Conservation (phyloP, 805 yeast species). For the Tetrapisispora fleetii region DNA sequence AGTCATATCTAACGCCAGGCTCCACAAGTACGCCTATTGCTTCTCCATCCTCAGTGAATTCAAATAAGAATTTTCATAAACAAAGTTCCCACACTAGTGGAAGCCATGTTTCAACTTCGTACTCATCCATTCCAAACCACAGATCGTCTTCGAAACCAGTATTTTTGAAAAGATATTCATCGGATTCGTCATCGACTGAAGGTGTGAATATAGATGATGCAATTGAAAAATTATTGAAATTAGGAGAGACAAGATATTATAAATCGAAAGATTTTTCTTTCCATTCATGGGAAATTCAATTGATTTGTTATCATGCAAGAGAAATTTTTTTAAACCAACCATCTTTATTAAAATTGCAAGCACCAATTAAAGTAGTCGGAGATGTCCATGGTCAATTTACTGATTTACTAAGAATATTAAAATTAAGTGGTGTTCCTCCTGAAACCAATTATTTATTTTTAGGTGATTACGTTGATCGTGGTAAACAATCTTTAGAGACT, state of each 20-base stretch:
- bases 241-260: constrained; percentile 37
- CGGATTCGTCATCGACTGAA: constrained; percentile 20
- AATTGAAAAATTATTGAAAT: constrained; percentile 48
- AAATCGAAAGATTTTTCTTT: constrained; percentile 37
- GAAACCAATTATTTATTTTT: constrained; percentile 82
- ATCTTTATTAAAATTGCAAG: constrained; percentile 50
- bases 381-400: constrained; percentile 97
- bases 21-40: constrained; percentile 3
- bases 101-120: constrained; percentile 3
- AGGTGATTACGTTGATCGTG: constrained; percentile 97
- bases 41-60: background rate
- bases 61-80: background rate
- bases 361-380: constrained; percentile 78
- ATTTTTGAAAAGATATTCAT: constrained; percentile 23
- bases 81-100: background rate
- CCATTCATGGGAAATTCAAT: constrained; percentile 43
- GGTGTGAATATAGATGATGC: constrained; percentile 48
- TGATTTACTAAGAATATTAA: constrained; percentile 80
- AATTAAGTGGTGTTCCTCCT: constrained; percentile 94
- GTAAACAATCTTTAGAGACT: constrained; percentile 92
- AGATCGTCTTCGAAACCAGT: constrained; percentile 10
- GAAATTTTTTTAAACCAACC: constrained; percentile 57
- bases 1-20: background rate
- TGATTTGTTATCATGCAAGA: constrained; percentile 48
- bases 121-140: constrained; percentile 12